phyloP scores from a whole-genome alignment of 2,329 filamentous ascomycete species.

The Lecanicillium sp. region DNA sequence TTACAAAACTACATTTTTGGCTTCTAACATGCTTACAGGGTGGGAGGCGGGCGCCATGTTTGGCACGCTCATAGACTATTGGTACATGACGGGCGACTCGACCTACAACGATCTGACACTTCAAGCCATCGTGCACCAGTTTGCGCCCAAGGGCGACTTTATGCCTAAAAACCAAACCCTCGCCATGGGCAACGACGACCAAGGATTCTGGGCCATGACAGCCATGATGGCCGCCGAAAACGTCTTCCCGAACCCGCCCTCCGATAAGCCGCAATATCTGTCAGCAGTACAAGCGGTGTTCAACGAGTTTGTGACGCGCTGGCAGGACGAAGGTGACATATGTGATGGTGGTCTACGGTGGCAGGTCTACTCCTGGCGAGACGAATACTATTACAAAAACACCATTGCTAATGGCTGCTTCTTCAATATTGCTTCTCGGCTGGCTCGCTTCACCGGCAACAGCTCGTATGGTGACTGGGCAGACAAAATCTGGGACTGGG shows the following conservation, averaged over 20 bases:
- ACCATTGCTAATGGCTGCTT: conserved; percentile 62
- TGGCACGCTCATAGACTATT: conserved; percentile 57
- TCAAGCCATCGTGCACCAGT: conserved; percentile 48
- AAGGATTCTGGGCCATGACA: conserved; percentile 68
- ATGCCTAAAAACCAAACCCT: conserved; percentile 51
- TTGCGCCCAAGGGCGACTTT: conserved; percentile 43
- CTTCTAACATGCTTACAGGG: conserved; percentile 19
- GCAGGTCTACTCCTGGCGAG: conserved; percentile 77
- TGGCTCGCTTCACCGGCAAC: conserved; percentile 73
- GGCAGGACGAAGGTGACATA: conserved; percentile 43
- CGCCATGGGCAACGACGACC: conserved; percentile 55
- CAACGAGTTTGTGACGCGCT: conserved; percentile 65
- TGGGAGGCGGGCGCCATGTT: conserved; percentile 62
- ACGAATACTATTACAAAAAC: conserved; percentile 62
- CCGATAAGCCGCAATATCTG: conserved; percentile 60
- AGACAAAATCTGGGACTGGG: conserved; percentile 60
- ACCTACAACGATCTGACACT: conserved; percentile 49
- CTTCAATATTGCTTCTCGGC: conserved; percentile 60
- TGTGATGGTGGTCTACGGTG: conserved; percentile 74
- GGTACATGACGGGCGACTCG: conserved; percentile 52
- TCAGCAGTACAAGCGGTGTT: conserved; percentile 71
- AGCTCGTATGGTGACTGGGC: conserved; percentile 72
- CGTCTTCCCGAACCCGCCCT: conserved; percentile 55
- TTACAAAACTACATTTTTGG: too few species aligned
- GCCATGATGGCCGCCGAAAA: conserved; percentile 65